A percentile compares a stretch with the other conserved stretches of the same genome.
Conservation (phyloP, 352 stramenopile genomes). For the Phytophthora europaea region DNA sequence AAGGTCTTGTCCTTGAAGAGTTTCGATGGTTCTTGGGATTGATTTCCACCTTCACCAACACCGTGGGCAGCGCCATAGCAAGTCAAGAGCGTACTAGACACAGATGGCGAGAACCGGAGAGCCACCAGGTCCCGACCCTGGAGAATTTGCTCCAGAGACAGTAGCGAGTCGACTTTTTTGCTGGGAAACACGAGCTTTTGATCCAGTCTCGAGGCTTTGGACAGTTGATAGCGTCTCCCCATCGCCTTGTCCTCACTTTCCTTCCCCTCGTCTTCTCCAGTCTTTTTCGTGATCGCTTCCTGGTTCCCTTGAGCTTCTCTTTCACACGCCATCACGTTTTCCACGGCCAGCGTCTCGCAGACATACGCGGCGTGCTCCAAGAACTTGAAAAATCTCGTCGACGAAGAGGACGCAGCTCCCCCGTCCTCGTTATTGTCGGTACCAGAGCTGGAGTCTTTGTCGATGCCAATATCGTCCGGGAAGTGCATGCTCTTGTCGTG, state of each 20-base stretch:
- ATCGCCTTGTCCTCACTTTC: conserved; percentile 10
- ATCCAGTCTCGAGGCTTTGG: conserved; percentile 47
- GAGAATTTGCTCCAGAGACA: conserved; percentile 41
- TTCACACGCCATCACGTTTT: conserved; percentile 52
- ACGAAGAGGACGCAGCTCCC: conserved; percentile 35
- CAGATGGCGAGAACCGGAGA: conserved; percentile 58
- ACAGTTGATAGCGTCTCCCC: conserved; percentile 41
- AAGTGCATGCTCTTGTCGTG: conserved; percentile 76
- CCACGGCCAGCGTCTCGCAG: conserved; percentile 64
- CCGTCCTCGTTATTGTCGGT: conserved; percentile 31
- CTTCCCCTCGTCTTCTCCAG: conserved; percentile 22
- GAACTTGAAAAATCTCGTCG: conserved; percentile 68
- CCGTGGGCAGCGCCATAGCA: conserved; percentile 41
- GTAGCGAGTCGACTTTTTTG: conserved; percentile 24
- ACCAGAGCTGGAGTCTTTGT: conserved; percentile 33
- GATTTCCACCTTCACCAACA: background rate
- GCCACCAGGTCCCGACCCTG: conserved; percentile 40
- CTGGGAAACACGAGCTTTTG: conserved; percentile 39
- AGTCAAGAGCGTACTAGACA: conserved; percentile 61
- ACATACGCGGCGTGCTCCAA: conserved; percentile 67
- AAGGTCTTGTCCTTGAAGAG: conserved; percentile 55
- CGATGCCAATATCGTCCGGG: conserved; percentile 79
- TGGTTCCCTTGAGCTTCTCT: conserved; percentile 10
- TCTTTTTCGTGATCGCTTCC: conserved; percentile 23
- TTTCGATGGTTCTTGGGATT: conserved; percentile 9